Conservation (phyloP, 192 early-diverging fungal genomes). For the Coemansia aciculifera region DNA sequence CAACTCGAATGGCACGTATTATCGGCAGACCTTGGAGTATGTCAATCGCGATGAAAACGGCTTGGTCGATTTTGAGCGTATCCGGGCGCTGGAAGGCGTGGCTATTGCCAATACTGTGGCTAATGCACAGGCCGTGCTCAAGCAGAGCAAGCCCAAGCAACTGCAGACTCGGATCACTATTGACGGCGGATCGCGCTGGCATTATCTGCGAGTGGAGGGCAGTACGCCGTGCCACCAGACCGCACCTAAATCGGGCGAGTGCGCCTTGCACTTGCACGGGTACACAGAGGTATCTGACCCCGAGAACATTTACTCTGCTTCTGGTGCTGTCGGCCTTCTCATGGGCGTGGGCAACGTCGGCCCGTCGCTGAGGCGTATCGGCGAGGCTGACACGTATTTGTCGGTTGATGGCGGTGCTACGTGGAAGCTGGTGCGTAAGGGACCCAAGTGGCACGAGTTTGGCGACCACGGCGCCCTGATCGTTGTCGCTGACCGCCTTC, state of each 20-base stretch:
- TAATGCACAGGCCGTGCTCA: slow-evolving; percentile 63
- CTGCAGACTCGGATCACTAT: slow-evolving; percentile 70
- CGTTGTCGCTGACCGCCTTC: slow-evolving; percentile 78
- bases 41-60: slow-evolving; percentile 74
- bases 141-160: slow-evolving; percentile 59
- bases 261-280: slow-evolving; percentile 80
- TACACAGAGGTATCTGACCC: slow-evolving; percentile 81
- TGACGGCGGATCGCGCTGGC: slow-evolving; percentile 83
- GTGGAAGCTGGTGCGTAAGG: slow-evolving; percentile 81
- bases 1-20: slow-evolving; percentile 87
- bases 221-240: slow-evolving; percentile 56
- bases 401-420: slow-evolving; percentile 83
- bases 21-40: slow-evolving; percentile 64
- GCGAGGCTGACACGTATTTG: slow-evolving; percentile 80
- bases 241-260: slow-evolving; percentile 50
- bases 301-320: slow-evolving; percentile 76
- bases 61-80: slow-evolving; percentile 92
- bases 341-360: slow-evolving; percentile 96
- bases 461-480: slow-evolving; percentile 90
- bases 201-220: slow-evolving; percentile 35
- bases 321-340: slow-evolving; percentile 81
- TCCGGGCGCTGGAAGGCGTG: slow-evolving; percentile 81
- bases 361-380: slow-evolving; percentile 59
- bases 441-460: slow-evolving; percentile 90
- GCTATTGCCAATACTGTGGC: slow-evolving; percentile 77